Conservation (phyloP, 1,139 yeast genomes). For the Geotrichum citri-aurantii region DNA sequence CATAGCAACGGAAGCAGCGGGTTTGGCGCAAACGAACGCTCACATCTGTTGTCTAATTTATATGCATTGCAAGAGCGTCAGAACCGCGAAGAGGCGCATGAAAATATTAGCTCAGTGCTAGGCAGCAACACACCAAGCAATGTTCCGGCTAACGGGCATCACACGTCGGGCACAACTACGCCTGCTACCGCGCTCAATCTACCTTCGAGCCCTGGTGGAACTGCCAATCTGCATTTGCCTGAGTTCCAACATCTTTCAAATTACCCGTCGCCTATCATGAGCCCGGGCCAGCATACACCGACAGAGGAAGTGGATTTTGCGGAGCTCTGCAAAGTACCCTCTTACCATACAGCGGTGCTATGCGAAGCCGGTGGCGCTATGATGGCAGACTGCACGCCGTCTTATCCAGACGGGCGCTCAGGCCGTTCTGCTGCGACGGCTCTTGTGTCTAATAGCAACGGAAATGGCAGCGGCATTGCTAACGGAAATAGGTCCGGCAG, state of each 20-base stretch:
- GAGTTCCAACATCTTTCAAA: conserved; percentile 3
- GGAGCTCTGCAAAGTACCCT: conserved; percentile 65
- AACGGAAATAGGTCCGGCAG: neutral
- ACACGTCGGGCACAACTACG: neutral
- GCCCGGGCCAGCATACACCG: neutral
- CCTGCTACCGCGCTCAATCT: neutral
- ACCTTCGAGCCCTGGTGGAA: neutral
- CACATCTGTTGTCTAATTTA: conserved; percentile 7
- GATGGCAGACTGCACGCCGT: conserved; percentile 18
- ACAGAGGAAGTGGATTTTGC: conserved; percentile 33
- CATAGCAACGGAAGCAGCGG: neutral
- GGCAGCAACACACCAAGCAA: neutral
- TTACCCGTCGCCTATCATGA: neutral
- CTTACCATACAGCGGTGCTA: conserved; percentile 63
- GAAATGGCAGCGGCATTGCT: neutral
- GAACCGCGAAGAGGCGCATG: neutral
- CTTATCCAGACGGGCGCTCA: conserved; percentile 1
- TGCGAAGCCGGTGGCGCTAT: conserved; percentile 24
- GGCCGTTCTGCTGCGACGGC: neutral
- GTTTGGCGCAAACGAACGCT: conserved; percentile 4
- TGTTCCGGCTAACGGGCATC: neutral
- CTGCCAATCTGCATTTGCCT: neutral
- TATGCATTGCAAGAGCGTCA: conserved; percentile 14
- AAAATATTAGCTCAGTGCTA: neutral
- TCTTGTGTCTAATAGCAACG: neutral